Evolutionary conservation across 305 asterid genomes (phyloP).

Genomic region (Ilex paraguariensis): DNA sequence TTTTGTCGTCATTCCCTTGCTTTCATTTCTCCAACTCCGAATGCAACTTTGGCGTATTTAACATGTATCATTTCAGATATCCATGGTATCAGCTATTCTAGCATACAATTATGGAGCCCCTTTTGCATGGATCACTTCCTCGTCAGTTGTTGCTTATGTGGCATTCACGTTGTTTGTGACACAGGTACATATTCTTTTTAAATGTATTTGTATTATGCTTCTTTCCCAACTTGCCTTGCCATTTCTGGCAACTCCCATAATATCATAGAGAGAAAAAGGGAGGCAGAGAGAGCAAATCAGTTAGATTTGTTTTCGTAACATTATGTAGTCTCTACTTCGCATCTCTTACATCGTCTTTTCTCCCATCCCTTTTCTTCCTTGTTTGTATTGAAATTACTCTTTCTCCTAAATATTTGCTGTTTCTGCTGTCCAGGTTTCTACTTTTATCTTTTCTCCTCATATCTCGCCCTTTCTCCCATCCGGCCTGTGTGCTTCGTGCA

Average conservation of each 20-base stretch:
- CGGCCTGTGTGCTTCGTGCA: too few species aligned
- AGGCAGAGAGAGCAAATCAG: too few species aligned
- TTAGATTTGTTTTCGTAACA: too few species aligned
- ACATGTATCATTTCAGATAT: conserved; percentile 59
- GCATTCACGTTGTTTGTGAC: conserved; percentile 79
- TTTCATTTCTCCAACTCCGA: conserved; percentile 6
- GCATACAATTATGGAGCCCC: conserved; percentile 97
- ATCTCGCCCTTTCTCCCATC: too few species aligned
- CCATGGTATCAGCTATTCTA: conserved; percentile 95
- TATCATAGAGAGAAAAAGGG: too few species aligned
- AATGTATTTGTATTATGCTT: neutral
- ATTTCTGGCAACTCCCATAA: too few species aligned
- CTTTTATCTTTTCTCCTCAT: too few species aligned
- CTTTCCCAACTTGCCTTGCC: neutral
- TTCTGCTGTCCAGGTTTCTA: neutral
- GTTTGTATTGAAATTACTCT: too few species aligned
- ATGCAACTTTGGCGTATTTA: conserved; percentile 22
- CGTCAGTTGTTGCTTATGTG: conserved; percentile 79
- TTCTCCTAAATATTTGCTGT: neutral
- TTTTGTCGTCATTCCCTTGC: conserved; percentile 1
- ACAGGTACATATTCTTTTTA: conserved; percentile 45
- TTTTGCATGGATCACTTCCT: conserved; percentile 91
- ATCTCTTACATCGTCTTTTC: too few species aligned
- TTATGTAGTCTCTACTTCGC: too few species aligned
- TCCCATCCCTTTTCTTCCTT: too few species aligned